These are phyloP conservation scores for Ocimum tenuiflorum DNA, from an alignment of 257 asterid genomes.

Conservation along the genomic window DNA sequence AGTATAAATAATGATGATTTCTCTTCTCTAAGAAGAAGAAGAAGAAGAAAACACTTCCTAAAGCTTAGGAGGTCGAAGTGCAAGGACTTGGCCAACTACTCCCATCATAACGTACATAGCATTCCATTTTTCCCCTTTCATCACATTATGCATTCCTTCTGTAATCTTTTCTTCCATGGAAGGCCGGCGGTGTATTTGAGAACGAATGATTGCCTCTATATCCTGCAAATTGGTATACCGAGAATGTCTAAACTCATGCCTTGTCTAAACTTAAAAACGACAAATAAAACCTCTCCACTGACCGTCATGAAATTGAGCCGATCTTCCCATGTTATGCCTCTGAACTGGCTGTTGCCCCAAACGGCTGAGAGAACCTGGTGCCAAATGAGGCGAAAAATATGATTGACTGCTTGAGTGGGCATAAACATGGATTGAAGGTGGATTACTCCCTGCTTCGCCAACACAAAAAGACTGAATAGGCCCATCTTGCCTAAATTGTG, in stretches of 20 bases:
- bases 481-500: slow-evolving; percentile 51
- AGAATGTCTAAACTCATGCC: neutral
- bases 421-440: slow-evolving; percentile 41
- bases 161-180: slow-evolving; percentile 62
- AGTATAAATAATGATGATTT: slow-evolving; percentile 15
- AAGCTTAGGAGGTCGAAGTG: no score
- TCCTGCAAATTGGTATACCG: slow-evolving; percentile 39
- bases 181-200: slow-evolving; percentile 36
- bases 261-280: no score
- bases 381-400: slow-evolving; percentile 31
- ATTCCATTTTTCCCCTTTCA: no score
- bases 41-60: slow-evolving; percentile 9
- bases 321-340: slow-evolving; percentile 57
- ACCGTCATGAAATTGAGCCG: slow-evolving; percentile 49
- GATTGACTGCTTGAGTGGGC: slow-evolving; percentile 43
- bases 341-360: slow-evolving; percentile 54
- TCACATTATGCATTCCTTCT: slow-evolving; percentile 46
- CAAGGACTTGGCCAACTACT: no score
- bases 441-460: slow-evolving; percentile 38
- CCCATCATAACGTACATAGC: slow-evolving; percentile 15
- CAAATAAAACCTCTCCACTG: slow-evolving; percentile 24
- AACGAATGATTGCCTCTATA: slow-evolving; percentile 40
- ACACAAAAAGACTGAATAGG: slow-evolving; percentile 39
- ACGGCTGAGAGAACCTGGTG: slow-evolving; percentile 45
- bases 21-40: no score